Percentiles rank a stretch among this genome's conserved stretches.
These are phyloP conservation scores for Carex littledalei DNA, from an alignment of 176 grass and related monocot genomes.

Conservation along the genomic window DNA sequence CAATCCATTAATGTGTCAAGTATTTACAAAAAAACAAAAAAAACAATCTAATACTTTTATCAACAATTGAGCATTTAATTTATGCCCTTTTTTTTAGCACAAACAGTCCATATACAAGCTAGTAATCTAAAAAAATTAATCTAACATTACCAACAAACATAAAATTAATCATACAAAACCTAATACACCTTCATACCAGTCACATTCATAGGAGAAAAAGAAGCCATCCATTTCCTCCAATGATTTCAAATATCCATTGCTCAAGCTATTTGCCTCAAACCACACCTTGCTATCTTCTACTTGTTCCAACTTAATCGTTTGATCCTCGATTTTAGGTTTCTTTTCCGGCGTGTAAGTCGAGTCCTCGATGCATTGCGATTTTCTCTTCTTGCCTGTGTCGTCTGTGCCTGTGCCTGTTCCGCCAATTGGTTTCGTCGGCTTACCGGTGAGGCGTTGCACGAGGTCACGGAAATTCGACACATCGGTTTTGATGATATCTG, in stretches of 20 bases:
- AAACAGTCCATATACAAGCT: not conserved
- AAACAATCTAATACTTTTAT: not conserved
- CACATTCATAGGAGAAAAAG: slow-evolving; percentile 11
- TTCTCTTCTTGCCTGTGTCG: not conserved
- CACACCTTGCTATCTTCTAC: not conserved
- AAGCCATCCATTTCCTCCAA: slow-evolving; percentile 14
- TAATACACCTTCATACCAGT: slow-evolving; percentile 16
- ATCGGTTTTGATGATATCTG: slow-evolving; percentile 65
- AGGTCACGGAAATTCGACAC: slow-evolving; percentile 57
- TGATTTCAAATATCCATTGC: not conserved
- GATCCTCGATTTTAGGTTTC: slow-evolving; percentile 8
- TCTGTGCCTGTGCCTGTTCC: not conserved
- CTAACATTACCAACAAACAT: not conserved
- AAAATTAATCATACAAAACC: not conserved
- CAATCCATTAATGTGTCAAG: not conserved
- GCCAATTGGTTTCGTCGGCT: not conserved
- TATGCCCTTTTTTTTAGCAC: not conserved
- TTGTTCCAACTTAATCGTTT: not conserved
- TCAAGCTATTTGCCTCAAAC: not conserved
- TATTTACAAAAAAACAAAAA: not conserved
- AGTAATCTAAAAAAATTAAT: not conserved
- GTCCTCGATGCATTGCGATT: not conserved
- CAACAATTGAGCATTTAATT: not conserved
- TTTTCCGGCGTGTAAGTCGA: not conserved
- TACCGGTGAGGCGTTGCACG: slow-evolving; percentile 67